These are phyloP conservation scores for Trichoderma atroviride DNA, from an alignment of 2,329 filamentous ascomycete genomes.

Conservation along the genomic window DNA sequence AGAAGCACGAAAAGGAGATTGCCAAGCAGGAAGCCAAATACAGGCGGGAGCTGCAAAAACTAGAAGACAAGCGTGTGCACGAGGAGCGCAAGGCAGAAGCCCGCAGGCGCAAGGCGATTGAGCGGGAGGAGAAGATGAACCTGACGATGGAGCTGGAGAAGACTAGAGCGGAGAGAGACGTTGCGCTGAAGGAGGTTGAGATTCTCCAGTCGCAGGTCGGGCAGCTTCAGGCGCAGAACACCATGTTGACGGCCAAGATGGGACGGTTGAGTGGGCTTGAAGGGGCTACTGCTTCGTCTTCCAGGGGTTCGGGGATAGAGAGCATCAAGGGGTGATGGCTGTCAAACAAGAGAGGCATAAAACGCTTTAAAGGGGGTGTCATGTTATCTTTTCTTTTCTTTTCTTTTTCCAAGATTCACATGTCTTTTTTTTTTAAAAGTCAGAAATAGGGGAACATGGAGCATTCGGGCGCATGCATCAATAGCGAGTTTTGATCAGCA, in stretches of 20 bases:
- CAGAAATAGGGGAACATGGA: not conserved
- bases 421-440: not conserved
- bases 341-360: not conserved
- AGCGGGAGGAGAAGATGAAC: conserved; percentile 56
- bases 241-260: conserved; percentile 56
- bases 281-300: conserved; percentile 44
- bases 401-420: not conserved
- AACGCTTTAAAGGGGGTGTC: not conserved
- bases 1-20: conserved; percentile 65
- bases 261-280: conserved; percentile 50
- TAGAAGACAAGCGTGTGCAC: conserved; percentile 64
- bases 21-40: conserved; percentile 70
- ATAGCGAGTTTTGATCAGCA: not conserved
- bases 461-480: conserved; percentile 1
- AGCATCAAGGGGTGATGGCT: conserved; percentile 18
- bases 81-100: conserved; percentile 64
- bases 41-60: conserved; percentile 63
- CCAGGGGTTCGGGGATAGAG: conserved; percentile 23
- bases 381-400: not conserved
- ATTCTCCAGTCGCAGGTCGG: conserved; percentile 58
- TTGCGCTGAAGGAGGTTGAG: conserved; percentile 56
- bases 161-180: conserved; percentile 53
- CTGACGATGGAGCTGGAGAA: conserved; percentile 57
- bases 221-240: conserved; percentile 63
- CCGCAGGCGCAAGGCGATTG: conserved; percentile 51